phyloP scores from a whole-genome alignment of 257 asterid species.

The Linderniella brevidens region DNA sequence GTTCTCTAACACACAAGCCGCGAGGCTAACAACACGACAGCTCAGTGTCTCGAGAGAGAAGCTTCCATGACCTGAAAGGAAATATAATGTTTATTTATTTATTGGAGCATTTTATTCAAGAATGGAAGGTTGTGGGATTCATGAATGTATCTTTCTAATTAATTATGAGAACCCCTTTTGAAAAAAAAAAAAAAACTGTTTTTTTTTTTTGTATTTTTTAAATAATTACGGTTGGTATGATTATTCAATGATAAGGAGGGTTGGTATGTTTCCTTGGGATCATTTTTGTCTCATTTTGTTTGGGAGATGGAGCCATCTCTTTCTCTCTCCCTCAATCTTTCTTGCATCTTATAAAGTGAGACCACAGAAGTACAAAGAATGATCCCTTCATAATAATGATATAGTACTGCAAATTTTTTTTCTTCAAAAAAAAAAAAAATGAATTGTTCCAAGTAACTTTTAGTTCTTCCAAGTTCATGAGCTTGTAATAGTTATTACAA shows the following conservation, averaged over 20 bases:
- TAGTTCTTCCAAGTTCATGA: too few species aligned
- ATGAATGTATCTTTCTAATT: slow-evolving; percentile 23
- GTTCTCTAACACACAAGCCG: slow-evolving; percentile 20
- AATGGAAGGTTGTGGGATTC: neutral
- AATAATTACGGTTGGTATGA: slow-evolving; percentile 38
- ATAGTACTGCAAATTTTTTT: too few species aligned
- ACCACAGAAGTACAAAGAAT: too few species aligned
- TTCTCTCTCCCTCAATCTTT: neutral
- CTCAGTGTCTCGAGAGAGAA: neutral
- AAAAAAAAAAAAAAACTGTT: slow-evolving; percentile 11
- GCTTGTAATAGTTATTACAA: too few species aligned
- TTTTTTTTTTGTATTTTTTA: slow-evolving; percentile 14
- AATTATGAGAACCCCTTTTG: slow-evolving; percentile 16
- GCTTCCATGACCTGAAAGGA: too few species aligned
- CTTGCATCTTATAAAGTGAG: neutral
- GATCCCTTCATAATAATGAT: too few species aligned
- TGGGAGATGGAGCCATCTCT: neutral
- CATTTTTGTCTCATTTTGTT: slow-evolving; percentile 30
- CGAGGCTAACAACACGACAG: slow-evolving; percentile 12
- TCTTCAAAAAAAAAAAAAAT: too few species aligned
- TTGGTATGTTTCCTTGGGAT: slow-evolving; percentile 26
- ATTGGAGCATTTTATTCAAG: too few species aligned
- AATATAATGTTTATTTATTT: slow-evolving; percentile 11
- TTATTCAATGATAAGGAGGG: slow-evolving; percentile 66
- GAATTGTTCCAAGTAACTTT: too few species aligned